Percentiles rank a stretch among this genome's conserved stretches.
Evolutionary conservation across 164 flowering plant genomes (phyloP).

Genomic region (Liriodendron chinense): DNA sequence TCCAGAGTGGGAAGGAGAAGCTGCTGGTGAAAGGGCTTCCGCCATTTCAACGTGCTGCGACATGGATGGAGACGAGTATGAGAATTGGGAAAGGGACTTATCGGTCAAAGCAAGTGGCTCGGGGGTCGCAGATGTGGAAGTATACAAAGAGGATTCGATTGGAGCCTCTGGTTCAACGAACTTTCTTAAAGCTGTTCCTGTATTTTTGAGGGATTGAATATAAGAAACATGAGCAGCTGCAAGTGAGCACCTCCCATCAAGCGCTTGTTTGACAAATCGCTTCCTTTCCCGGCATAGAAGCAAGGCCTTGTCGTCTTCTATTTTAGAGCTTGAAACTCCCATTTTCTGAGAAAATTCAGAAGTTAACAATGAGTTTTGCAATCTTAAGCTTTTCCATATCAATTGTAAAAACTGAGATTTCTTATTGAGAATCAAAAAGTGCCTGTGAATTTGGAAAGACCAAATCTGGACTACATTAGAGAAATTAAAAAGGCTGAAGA

Average conservation of each 20-base stretch:
- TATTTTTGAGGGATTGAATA: constrained; percentile 55
- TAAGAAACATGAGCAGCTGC: constrained; percentile 81
- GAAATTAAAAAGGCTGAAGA: too few species aligned
- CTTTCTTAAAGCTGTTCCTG: constrained; percentile 66
- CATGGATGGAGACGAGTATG: constrained; percentile 59
- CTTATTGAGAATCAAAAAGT: too few species aligned
- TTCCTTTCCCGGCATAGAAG: constrained; percentile 88
- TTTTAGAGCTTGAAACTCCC: constrained; percentile 75
- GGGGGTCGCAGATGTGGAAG: constrained; percentile 69
- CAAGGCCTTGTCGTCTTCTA: constrained; percentile 85
- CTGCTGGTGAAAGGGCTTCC: constrained; percentile 55
- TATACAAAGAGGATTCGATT: constrained; percentile 56
- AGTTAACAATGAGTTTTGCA: not conserved
- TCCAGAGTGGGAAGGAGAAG: constrained; percentile 60
- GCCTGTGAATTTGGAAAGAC: too few species aligned
- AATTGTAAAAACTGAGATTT: too few species aligned
- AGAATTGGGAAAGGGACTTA: constrained; percentile 64
- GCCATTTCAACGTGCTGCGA: constrained; percentile 55
- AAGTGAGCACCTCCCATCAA: constrained; percentile 80
- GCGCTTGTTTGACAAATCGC: constrained; percentile 74
- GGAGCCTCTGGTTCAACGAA: constrained; percentile 70
- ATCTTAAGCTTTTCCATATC: not conserved
- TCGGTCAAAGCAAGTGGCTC: constrained; percentile 66
- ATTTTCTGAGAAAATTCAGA: constrained; percentile 23
- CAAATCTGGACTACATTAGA: too few species aligned